Percentiles rank a stretch among this genome's conserved stretches.
Evolutionary conservation across 495 filamentous ascomycete species (phyloP).

Genomic region (Apodospora peruviana): DNA sequence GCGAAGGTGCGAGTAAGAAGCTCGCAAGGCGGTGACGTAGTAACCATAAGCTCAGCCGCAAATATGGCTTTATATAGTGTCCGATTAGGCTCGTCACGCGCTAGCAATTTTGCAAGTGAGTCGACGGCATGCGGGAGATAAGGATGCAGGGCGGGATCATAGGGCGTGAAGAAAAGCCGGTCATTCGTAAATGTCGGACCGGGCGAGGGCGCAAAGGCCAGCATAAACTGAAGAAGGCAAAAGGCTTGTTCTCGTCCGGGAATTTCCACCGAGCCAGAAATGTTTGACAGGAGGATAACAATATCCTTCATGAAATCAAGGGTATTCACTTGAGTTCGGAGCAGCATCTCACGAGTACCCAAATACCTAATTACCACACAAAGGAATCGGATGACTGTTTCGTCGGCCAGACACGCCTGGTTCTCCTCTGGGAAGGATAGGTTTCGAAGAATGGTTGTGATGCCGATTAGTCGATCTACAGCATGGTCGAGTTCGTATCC

Average conservation of each 20-base stretch:
- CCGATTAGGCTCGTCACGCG: conserved; percentile 88
- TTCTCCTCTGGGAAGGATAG: conserved; percentile 77
- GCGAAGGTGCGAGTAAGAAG: conserved; percentile 85
- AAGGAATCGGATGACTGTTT: conserved; percentile 71
- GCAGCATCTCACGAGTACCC: conserved; percentile 81
- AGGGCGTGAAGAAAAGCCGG: conserved; percentile 68
- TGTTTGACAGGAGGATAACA: conserved; percentile 81
- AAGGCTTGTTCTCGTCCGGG: conserved; percentile 84
- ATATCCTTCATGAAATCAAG: conserved; percentile 97
- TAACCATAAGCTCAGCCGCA: conserved; percentile 54
- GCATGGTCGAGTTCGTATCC: conserved; percentile 81
- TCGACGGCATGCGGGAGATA: conserved; percentile 89
- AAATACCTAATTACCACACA: conserved; percentile 77
- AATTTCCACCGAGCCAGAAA: conserved; percentile 72
- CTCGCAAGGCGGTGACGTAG: conserved; percentile 57
- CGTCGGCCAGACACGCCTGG: conserved; percentile 62
- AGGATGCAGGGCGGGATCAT: conserved; percentile 72
- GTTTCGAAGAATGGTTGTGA: conserved; percentile 89
- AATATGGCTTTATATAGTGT: conserved; percentile 78
- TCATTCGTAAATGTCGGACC: conserved; percentile 48
- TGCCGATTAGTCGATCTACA: conserved; percentile 79
- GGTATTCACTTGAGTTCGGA: conserved; percentile 74
- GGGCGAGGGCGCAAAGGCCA: conserved; percentile 80
- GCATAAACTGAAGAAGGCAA: conserved; percentile 79
- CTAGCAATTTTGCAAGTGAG: conserved; percentile 83